Evolutionary conservation across 108 stramenopile genomes (phyloP).

Genomic region (Ochromonas danica): DNA sequence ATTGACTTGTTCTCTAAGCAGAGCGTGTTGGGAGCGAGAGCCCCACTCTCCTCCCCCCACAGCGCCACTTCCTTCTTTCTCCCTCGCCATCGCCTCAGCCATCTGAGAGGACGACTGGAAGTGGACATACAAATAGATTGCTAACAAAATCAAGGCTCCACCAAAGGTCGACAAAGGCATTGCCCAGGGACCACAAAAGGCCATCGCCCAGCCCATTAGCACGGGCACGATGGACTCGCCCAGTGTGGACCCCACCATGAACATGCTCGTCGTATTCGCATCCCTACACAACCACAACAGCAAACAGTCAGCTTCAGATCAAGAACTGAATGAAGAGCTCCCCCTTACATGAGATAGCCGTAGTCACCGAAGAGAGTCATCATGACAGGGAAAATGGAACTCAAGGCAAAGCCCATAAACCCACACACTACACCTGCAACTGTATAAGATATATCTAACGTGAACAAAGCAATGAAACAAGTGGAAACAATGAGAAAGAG

Average conservation of each 20-base stretch:
- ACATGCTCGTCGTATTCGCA: neutral
- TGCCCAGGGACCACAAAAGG: neutral
- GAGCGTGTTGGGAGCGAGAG: too few species aligned
- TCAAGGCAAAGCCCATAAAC: constrained; percentile 6
- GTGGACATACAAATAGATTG: too few species aligned
- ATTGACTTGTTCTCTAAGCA: too few species aligned
- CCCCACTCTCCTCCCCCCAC: too few species aligned
- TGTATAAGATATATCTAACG: neutral
- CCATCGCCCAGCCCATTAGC: neutral
- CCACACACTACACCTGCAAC: neutral
- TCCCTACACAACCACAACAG: constrained; percentile 24
- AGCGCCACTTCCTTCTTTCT: too few species aligned
- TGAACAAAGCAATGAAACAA: neutral
- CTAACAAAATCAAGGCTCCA: too few species aligned
- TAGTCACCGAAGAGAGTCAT: constrained; percentile 30
- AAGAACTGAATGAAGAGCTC: neutral
- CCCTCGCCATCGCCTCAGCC: too few species aligned
- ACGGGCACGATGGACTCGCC: constrained; percentile 24
- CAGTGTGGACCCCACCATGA: constrained; percentile 4
- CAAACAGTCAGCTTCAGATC: neutral
- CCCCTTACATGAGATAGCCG: constrained; percentile 22
- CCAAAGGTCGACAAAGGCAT: too few species aligned
- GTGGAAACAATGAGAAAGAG: neutral
- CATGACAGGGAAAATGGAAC: constrained; percentile 18
- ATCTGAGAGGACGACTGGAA: too few species aligned